Conservation (phyloP, 2,329 filamentous ascomycete species). For the Trichocomaceae sp. region DNA sequence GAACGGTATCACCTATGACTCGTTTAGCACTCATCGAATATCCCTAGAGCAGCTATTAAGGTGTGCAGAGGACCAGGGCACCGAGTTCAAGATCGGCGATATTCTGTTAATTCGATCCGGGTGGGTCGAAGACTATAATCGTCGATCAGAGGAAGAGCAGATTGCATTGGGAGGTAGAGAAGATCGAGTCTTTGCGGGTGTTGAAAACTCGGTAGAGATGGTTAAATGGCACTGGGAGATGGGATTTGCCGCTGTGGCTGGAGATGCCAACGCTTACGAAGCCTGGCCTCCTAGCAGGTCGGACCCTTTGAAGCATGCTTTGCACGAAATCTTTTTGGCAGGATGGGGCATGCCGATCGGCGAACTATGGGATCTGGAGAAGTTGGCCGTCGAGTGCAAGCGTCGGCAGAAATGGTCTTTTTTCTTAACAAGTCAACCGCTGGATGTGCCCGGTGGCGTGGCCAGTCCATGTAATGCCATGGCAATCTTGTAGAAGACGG, state of each 20-base stretch:
- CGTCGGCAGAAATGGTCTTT: not conserved
- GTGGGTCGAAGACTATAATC: not conserved
- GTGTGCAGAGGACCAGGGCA: not conserved
- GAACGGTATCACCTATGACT: not conserved
- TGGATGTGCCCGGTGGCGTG: constrained; percentile 2
- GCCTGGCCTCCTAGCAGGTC: not conserved
- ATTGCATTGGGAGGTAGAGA: not conserved
- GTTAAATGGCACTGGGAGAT: not conserved
- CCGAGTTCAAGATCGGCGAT: not conserved
- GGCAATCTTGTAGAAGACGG: not conserved
- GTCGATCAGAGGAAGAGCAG: not conserved
- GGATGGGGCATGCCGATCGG: constrained; percentile 4
- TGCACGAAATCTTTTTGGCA: constrained; percentile 2
- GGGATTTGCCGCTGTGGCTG: constrained; percentile 1
- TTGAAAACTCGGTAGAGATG: not conserved
- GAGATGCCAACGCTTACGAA: not conserved
- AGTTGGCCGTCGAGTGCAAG: not conserved
- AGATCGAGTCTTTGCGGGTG: not conserved
- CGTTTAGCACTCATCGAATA: not conserved
- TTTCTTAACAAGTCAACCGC: not conserved
- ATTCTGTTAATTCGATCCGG: constrained; percentile 1
- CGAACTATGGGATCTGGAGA: constrained; percentile 1
- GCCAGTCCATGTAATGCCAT: constrained; percentile 3
- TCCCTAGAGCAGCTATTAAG: not conserved
- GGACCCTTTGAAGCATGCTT: not conserved